Evolutionary conservation across 148 eudicot species (phyloP), one percentile per base, ranked within the genome.

Genomic region (Cornus suecica): DNA sequence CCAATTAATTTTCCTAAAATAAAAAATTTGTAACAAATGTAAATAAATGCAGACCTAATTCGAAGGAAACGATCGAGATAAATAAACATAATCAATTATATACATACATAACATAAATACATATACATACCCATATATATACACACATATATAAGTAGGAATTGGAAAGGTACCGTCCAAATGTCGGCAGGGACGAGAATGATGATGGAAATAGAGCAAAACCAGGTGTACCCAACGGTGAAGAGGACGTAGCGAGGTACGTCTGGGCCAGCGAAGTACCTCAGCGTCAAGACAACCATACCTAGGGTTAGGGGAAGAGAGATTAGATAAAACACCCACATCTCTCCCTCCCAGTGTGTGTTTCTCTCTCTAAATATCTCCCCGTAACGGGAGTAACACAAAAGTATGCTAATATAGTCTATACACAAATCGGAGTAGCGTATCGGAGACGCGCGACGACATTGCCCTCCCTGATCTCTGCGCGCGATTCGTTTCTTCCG

Each of bases 161-260:
- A 42, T 37, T 10, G 42, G 3, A 24, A 68, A 10, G 1, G 28
- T 86, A 91, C 98, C 89, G 97, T 90, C 94, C 97, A 94, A 77
- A 94, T 94, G 79, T 94, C 98, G 78, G 97, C 97, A 14, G 98
- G 97, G 52, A 94, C 98, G 73, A 94, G 94, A 83, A 90, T 81
- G 86, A 94, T 94, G 74, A 94, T 83, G 69, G 97, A 91, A 71
- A 94, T 84, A 58, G 98, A 94, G 72, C 93, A 94, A 69, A 94
- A 91, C 97, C 98, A 94, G 61, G 98, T 86, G 86, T 91, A 94
- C n/a, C 91, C 98, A 45, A 94, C 98, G 72, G 94, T 91, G 74
- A 91, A 79, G 68, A 86, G 76, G 2, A 94, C 98, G 71, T 94
- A 91, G 2, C 84, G 84, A 37, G 89, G 91, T 0, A 94, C 94